Base-by-base conservation (phyloP, 768 basidiomycete species). In the Nevesoporus exiguus region DNA sequence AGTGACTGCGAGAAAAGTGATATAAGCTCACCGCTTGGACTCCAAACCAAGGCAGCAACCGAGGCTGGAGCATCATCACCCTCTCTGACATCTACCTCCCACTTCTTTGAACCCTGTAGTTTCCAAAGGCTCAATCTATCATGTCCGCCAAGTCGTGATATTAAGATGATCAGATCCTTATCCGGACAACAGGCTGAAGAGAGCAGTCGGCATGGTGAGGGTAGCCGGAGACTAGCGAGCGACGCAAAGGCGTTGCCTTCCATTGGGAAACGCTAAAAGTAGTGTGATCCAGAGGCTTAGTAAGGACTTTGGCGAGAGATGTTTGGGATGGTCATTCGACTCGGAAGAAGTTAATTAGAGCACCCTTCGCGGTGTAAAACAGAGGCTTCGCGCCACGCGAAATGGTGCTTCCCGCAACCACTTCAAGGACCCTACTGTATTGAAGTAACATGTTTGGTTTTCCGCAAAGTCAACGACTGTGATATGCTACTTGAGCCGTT, bases 61-160 rank as follows among this genome's bases (percentile, higher is more conserved):
- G 79, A 77, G 39, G 72, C 74, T 27, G 68, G 69, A 48, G 71
- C 65, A 56, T 80, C 75, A 36, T 75, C 72, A 39, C 75, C 72
- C 33, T 66, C 59, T 29, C 80, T 81, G n/a, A 87, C 76, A 60
- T 86, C 85, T 34, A 89, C 77, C 63, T 93, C 90, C 91, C 91
- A 93, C 57, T 86, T 84, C 69, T 84, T 91, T 7, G 82, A 72
- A 17, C 90, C 89, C 59, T 86, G 84, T 67, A 84, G 80, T 61
- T 89, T 91, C 88, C 88, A 93, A 34, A 93, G 74, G 58, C 84
- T 82, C 64, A 92, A 68, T 55, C 82, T 79, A 63, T 90, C 88
- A 57, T 80, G 78, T 30, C 83, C 82, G 30, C 83, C 87, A 24
- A 85, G 73, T 27, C 82, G 79, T 54, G 85, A 84, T 47, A 91